Percentiles rank a stretch among this genome's conserved stretches.
These are phyloP conservation scores for Pseudogymnoascus sp. DNA, from an alignment of 2,329 filamentous ascomycete species.

Conservation along the genomic window DNA sequence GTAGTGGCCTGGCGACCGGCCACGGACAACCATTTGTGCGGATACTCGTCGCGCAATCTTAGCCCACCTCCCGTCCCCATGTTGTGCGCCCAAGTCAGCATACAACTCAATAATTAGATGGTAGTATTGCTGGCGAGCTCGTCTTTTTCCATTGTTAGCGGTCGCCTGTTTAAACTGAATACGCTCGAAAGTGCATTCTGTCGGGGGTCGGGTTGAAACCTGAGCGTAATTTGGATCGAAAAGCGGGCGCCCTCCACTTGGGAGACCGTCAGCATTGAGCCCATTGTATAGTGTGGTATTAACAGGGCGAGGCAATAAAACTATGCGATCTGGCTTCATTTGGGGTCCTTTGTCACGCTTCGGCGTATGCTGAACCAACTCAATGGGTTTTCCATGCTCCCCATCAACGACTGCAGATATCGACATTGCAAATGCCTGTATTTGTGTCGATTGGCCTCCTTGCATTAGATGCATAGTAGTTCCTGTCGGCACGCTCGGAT, in stretches of 20 bases:
- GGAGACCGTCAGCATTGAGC: background rate
- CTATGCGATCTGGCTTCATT: slow-evolving; percentile 49
- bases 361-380: slow-evolving; percentile 68
- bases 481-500: slow-evolving; percentile 37
- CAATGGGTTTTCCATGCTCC: slow-evolving; percentile 54
- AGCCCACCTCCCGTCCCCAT: slow-evolving; percentile 41
- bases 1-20: slow-evolving; percentile 57
- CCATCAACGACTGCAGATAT: slow-evolving; percentile 61
- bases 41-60: slow-evolving; percentile 53
- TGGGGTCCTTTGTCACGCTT: slow-evolving; percentile 67
- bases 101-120: slow-evolving; percentile 62
- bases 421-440: slow-evolving; percentile 57
- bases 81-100: slow-evolving; percentile 42
- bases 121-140: slow-evolving; percentile 67
- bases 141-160: slow-evolving; percentile 66
- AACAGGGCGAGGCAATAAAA: slow-evolving; percentile 24
- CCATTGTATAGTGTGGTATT: slow-evolving; percentile 3
- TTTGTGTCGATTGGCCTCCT: slow-evolving; percentile 29
- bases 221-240: slow-evolving; percentile 15
- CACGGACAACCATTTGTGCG: slow-evolving; percentile 59
- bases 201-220: slow-evolving; percentile 20
- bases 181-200: slow-evolving; percentile 51
- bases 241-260: background rate
- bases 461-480: slow-evolving; percentile 36
- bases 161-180: slow-evolving; percentile 72